These are phyloP conservation scores for Voacanga thouarsii DNA, from an alignment of 257 asterid species.

Conservation along the genomic window DNA sequence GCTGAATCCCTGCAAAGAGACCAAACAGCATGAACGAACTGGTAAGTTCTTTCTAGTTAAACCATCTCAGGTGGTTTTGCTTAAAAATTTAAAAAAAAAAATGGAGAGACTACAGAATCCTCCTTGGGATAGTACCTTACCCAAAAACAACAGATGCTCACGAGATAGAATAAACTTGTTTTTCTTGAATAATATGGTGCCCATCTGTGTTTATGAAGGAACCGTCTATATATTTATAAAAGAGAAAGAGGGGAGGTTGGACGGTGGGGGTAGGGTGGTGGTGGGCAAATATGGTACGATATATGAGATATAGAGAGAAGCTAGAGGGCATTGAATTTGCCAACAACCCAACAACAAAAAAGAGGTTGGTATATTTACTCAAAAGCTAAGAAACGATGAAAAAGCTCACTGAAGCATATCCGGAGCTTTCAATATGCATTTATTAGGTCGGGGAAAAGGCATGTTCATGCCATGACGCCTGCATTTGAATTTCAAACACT, in stretches of 20 bases:
- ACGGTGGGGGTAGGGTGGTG: neutral
- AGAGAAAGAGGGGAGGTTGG: slow-evolving; percentile 3
- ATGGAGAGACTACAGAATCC: slow-evolving; percentile 1
- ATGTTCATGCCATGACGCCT: slow-evolving; percentile 42
- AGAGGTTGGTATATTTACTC: slow-evolving; percentile 38
- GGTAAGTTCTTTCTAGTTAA: neutral
- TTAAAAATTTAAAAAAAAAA: too few species aligned
- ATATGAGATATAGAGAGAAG: slow-evolving; percentile 6
- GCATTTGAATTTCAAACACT: slow-evolving; percentile 51
- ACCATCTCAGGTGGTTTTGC: too few species aligned
- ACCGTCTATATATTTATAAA: slow-evolving; percentile 5
- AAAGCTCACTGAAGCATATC: slow-evolving; percentile 69
- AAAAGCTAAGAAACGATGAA: slow-evolving; percentile 48
- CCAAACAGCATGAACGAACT: neutral
- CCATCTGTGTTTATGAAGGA: slow-evolving; percentile 9
- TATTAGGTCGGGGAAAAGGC: slow-evolving; percentile 67
- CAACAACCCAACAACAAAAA: slow-evolving; percentile 41
- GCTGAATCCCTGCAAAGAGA: slow-evolving; percentile 6
- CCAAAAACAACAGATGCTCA: neutral
- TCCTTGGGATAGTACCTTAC: neutral
- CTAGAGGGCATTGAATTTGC: slow-evolving; percentile 32
- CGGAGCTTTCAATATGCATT: slow-evolving; percentile 70
- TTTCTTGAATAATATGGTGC: slow-evolving; percentile 5
- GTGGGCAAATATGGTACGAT: slow-evolving; percentile 14
- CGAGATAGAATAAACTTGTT: neutral